Base-by-base conservation (phyloP, 2,329 filamentous ascomycete genomes). In the Ophiostoma angusticollis region DNA sequence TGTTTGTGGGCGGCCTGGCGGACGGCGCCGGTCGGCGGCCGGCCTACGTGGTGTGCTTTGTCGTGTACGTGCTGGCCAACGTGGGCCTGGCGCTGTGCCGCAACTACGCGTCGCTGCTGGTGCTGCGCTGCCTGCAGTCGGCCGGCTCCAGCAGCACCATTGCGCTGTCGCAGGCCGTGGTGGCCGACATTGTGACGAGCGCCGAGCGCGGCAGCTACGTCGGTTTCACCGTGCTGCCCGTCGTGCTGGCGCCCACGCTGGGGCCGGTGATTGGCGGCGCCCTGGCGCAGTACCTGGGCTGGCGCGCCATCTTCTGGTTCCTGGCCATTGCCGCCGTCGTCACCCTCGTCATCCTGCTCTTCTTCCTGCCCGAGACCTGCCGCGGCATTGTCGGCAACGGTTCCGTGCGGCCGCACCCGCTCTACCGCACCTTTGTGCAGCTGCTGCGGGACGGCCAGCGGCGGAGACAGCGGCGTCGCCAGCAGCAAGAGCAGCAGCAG, bases 121-220 rank as follows among this genome's bases (percentile, higher is more conserved):
- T 79, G 2, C 56, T 82, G 6, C 67, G 78, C 0, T 72, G 70
- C 55, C 44, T 80, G 3, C 77, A 82, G 50, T 75, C 72, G 25
- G 64, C 67, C 0, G 78, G 79, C 0, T 79, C 72, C 50, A 78
- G 72, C 45, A 76, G 75, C 0, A 80, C 79, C 0, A 64, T 85
- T n/a, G 78, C 82, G 0, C 62, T 91, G 1, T 75, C 73, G 0
- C 78, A 71, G 42, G 82, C 75, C 2, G 74, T 85, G 3, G 70
- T 87, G 9, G 77, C 78, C 1, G 84, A 89, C 49, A 67, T 86
- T 7, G 68, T 76, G 0, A 75, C 78, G 0, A 74, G 70, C 28
- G 67, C 71, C 0, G 78, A 87, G 53, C 64, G 84, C 47, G 84
- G 83, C 2, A 70, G 68, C 37, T 85, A 80, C 50, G 78, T 87